Percentiles rank a stretch among this genome's conserved stretches.
Conservation (phyloP, 75 land plant genomes). For the Sequoia sempervirens region DNA sequence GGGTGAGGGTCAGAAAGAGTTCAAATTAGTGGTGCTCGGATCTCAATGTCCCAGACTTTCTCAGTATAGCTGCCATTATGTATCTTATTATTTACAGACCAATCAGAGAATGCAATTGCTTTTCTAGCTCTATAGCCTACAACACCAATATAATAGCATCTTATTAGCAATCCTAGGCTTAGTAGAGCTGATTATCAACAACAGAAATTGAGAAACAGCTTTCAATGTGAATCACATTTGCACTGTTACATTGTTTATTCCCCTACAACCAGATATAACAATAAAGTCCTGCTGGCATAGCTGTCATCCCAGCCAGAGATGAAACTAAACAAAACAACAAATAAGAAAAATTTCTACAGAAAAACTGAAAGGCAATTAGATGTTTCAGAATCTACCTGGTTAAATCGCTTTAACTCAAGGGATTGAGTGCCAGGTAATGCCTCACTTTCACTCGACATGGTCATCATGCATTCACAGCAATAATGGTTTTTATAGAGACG, state of each 20-base stretch:
- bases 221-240: neutral
- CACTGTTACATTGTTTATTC: neutral
- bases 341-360: neutral
- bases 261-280: neutral
- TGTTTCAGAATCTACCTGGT: neutral
- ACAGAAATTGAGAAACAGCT: neutral
- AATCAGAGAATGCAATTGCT: constrained; percentile 36
- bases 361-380: neutral
- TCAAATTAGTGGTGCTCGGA: too few species aligned
- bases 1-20: too few species aligned
- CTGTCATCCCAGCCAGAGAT: neutral
- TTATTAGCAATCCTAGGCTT: neutral
- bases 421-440: constrained; percentile 5
- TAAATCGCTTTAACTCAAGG: neutral
- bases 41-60: too few species aligned
- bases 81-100: too few species aligned
- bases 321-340: neutral
- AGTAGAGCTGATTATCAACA: neutral
- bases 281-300: neutral
- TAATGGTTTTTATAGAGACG: neutral
- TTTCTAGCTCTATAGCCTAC: constrained; percentile 58
- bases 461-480: constrained; percentile 2
- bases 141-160: neutral
- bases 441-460: constrained; percentile 7
- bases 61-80: too few species aligned